phyloP scores from a whole-genome alignment of 1,284 basidiomycete species.

The Ceratobasidium sp. region DNA sequence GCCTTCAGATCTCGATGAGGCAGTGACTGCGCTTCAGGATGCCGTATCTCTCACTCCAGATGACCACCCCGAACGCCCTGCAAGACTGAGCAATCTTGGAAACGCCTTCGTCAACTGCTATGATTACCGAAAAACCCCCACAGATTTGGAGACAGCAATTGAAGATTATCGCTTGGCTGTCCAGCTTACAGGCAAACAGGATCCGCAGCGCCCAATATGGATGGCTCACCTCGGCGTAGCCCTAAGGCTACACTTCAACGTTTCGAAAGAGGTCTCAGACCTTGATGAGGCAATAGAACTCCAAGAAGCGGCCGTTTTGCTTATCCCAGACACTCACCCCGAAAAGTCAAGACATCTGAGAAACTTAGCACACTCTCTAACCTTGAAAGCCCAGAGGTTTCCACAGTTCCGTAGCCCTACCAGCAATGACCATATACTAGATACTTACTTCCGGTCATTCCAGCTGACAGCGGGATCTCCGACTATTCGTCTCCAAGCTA shows the following conservation, averaged over 20 bases:
- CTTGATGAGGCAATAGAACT: background rate
- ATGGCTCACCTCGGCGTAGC: background rate
- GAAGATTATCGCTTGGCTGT: background rate
- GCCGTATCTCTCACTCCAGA: background rate
- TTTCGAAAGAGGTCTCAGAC: background rate
- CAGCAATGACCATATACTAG: background rate
- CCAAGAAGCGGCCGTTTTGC: background rate
- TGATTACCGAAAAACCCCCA: background rate
- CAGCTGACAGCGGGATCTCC: slow-evolving; percentile 5
- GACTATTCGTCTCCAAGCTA: background rate
- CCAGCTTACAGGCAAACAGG: background rate
- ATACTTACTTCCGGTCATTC: background rate
- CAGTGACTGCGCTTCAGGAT: no score
- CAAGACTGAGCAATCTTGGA: background rate
- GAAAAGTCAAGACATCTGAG: background rate
- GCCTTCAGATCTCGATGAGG: no score
- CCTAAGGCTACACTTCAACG: background rate
- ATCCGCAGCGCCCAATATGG: background rate
- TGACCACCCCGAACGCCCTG: background rate
- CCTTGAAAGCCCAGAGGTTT: background rate
- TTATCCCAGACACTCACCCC: background rate
- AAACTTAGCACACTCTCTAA: background rate
- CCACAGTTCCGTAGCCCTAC: background rate
- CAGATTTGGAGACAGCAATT: background rate
- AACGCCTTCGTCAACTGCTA: background rate